These are phyloP conservation scores for Kwoniella mangroviensis DNA, from an alignment of 768 basidiomycete genomes.

Conservation along the genomic window DNA sequence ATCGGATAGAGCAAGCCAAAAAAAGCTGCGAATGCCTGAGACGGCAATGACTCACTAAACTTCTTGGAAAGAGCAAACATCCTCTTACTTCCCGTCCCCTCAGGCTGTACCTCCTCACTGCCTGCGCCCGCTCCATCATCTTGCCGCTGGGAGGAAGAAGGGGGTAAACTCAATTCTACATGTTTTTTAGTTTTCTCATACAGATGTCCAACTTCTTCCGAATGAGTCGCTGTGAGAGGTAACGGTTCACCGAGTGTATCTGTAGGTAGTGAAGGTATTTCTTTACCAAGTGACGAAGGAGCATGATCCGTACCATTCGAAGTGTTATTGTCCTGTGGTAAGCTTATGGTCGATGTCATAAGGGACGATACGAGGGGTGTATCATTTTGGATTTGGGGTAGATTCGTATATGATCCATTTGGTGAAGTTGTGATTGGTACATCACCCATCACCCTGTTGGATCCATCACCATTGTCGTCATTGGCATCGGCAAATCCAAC, in stretches of 20 bases:
- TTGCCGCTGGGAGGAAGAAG: neutral
- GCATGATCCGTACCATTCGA: neutral
- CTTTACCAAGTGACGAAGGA: neutral
- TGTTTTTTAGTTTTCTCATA: conserved; percentile 20
- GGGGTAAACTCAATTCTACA: conserved; percentile 2
- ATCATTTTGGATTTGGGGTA: conserved; percentile 1
- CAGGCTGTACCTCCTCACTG: conserved; percentile 32
- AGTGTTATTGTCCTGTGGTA: neutral
- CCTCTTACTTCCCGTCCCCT: conserved; percentile 49
- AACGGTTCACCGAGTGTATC: conserved; percentile 18
- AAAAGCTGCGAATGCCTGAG: neutral
- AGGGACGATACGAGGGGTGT: conserved; percentile 22
- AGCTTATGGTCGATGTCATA: conserved; percentile 1
- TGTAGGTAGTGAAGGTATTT: neutral
- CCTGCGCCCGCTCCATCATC: neutral
- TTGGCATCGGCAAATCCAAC: conserved; percentile 24
- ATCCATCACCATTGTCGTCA: conserved; percentile 5
- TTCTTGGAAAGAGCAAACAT: conserved; percentile 55
- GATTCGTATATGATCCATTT: neutral
- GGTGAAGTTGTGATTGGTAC: conserved; percentile 9
- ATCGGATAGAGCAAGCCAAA: too few relatives aligned
- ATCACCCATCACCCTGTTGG: conserved; percentile 5
- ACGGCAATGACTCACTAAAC: conserved; percentile 51
- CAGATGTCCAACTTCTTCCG: conserved; percentile 15
- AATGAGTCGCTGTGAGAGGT: conserved; percentile 23